Base-by-base conservation (phyloP, 2,329 filamentous ascomycete species). In the Hysterium pulicare region DNA sequence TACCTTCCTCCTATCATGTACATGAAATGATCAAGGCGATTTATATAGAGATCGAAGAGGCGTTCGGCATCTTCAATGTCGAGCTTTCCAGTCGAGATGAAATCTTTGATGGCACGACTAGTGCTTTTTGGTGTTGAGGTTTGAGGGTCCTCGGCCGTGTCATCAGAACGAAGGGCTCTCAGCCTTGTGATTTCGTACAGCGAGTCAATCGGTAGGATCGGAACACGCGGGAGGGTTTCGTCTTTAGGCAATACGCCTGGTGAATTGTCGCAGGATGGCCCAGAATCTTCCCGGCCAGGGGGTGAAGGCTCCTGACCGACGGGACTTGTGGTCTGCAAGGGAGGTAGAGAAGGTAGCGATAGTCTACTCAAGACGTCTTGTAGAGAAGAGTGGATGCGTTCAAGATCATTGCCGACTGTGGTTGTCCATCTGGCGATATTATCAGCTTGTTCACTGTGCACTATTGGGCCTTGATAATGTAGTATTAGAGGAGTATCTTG, bases 61-160 rank as follows among this genome's bases (percentile, higher is more conserved):
- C 60, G 55, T 21, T 70, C 64, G 5, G 71, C 72, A 33, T 72
- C 68, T 36, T 70, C 64, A 4, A 69, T 38, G 17, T 62, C 68
- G 17, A 78, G 58, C 6, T 74, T 57, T 6, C 75, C 74, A 34
- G 70, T 67, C 1, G 74, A 74, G 36, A 78, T 74, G 48, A 77
- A 73, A 54, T 78, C 76, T 13, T 53, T 53, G 8, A 60, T 44
- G n/a, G 54, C 39, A 13, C 51, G 45, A 13, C 50, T 38, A 16
- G 46, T 23, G 10, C 42, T 26, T 38, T 15, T 34, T 17, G 38
- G 31, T 20, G 44, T 35, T 3, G 43, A 26, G 8, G 42, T 21
- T 38, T 49, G 50, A 4, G 33, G 51, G 42, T 70, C 68, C 46
- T 73, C 69, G 34, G 63, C 58, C 44, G 71, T 67, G 43, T 69